A percentile compares a stretch with the other conserved stretches of the same genome.
Conservation (phyloP, 257 asterid species). For the Penstemon eatonii region DNA sequence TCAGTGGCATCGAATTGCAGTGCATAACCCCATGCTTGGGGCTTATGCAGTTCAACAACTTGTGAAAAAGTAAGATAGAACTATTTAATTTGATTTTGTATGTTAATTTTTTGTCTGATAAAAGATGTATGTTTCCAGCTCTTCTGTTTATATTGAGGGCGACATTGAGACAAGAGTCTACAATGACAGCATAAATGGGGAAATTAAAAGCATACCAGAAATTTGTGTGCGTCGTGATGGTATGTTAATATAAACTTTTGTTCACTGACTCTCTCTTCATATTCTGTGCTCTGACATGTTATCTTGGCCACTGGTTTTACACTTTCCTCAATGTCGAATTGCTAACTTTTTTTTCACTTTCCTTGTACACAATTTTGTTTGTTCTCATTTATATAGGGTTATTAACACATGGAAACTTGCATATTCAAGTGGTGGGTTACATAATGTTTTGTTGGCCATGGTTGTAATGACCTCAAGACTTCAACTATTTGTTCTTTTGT, state of each 20-base stretch:
- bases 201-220: slow-evolving; percentile 89
- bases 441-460: background rate
- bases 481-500: slow-evolving; percentile 7
- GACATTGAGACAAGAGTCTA: slow-evolving; percentile 96
- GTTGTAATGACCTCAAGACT: slow-evolving; percentile 9
- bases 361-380: slow-evolving; percentile 11
- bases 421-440: background rate
- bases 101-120: slow-evolving; percentile 34
- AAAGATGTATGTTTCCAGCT: slow-evolving; percentile 55
- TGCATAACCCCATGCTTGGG: slow-evolving; percentile 85
- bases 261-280: background rate
- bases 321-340: background rate
- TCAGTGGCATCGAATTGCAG: slow-evolving; percentile 98
- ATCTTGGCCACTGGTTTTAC: background rate
- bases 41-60: slow-evolving; percentile 87
- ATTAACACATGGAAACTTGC: background rate
- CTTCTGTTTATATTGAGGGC: slow-evolving; percentile 94
- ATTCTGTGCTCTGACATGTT: slow-evolving; percentile 11
- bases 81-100: background rate
- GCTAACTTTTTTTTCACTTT: background rate
- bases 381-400: slow-evolving; percentile 5
- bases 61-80: slow-evolving; percentile 62
- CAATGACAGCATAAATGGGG: slow-evolving; percentile 90
- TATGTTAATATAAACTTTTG: slow-evolving; percentile 33
- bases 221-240: slow-evolving; percentile 95